Evolutionary conservation across 2,329 filamentous ascomycete species (phyloP), one percentile per base, ranked within the genome.

Genomic region (Verticillium klebahnii): DNA sequence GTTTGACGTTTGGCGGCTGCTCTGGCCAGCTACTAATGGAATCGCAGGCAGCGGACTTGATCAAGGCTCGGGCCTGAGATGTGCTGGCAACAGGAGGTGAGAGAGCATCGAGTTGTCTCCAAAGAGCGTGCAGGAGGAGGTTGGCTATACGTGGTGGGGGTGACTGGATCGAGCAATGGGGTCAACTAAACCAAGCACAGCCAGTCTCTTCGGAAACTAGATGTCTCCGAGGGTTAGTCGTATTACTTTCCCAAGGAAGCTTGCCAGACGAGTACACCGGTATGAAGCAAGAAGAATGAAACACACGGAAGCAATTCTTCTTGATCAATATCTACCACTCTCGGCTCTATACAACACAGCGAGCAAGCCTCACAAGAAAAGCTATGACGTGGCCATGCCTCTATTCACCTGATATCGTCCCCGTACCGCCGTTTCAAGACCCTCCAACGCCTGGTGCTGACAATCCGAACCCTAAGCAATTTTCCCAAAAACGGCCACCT

Each of bases 401-500:
- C 19, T 50, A 23, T 50, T 8, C 19, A 50, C 45, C 19, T 12
- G 45, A 50, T 50, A 50, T 8, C 45, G n/a, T 50, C 45, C 45
- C 45, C 45, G 45, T 50, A 23, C 45, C n/a, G n/a, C 45, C 45
- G 9, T 50, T 25, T 40, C 23, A 50, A 23, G n/a, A 12, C 19
- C 39, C 45, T 25, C 45, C 19, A 50, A 50, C 45, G 45, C 45
- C 45, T 50, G 45, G 45, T 50, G 45, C 45, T 50, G 45, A 50
- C 45, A 50, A 23, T 25, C 45, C 45, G 45, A 50, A 50, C 45
- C 45, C 19, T 9, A 23, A 50, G n/a, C 37, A 40, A 37, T 12
- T 37, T n/a, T 40, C 37, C 19, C 17, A n/a, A 50, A 50, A 50
- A 23, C 17, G 19, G n/a, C 19, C 23, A 17, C 69, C 78, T 85